Percentiles rank a stretch among this genome's conserved stretches.
Evolutionary conservation across 768 basidiomycete genomes (phyloP).

Genomic region (Rhodosporidiobolus odoratus): DNA sequence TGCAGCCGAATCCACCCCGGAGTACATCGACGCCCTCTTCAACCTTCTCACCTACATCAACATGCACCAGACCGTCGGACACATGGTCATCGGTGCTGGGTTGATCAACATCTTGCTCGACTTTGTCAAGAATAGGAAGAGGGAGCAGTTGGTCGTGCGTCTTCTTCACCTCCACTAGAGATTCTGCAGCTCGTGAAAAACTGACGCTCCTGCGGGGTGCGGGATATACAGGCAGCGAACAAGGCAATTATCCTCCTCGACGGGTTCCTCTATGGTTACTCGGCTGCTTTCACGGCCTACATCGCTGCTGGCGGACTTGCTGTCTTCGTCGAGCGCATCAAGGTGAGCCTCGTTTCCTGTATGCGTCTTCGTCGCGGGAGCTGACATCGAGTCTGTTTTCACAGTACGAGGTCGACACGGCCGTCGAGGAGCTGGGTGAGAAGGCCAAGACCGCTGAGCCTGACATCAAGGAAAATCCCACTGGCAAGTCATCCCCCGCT

Average conservation of each 20-base stretch:
- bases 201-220: no score
- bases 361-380: not conserved
- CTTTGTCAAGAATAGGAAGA: conserved; percentile 69
- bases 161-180: not conserved
- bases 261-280: conserved; percentile 81
- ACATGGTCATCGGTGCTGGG: conserved; percentile 92
- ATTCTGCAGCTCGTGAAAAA: no score
- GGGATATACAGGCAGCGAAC: conserved; percentile 55
- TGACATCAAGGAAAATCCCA: conserved; percentile 22
- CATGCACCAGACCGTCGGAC: conserved; percentile 74
- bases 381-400: not conserved
- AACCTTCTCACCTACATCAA: conserved; percentile 82
- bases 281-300: conserved; percentile 81
- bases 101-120: conserved; percentile 83
- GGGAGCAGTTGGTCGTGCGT: conserved; percentile 59
- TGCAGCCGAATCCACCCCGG: conserved; percentile 43
- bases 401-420: conserved; percentile 64
- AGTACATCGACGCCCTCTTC: conserved; percentile 65
- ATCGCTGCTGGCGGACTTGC: conserved; percentile 77
- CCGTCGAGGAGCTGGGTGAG: conserved; percentile 57
- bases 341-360: conserved; percentile 52
- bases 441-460: conserved; percentile 42
- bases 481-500: not conserved
- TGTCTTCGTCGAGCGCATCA: conserved; percentile 75
- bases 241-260: conserved; percentile 90